Evolutionary conservation across 345 rosid genomes (phyloP).

Genomic region (Acer negundo): DNA sequence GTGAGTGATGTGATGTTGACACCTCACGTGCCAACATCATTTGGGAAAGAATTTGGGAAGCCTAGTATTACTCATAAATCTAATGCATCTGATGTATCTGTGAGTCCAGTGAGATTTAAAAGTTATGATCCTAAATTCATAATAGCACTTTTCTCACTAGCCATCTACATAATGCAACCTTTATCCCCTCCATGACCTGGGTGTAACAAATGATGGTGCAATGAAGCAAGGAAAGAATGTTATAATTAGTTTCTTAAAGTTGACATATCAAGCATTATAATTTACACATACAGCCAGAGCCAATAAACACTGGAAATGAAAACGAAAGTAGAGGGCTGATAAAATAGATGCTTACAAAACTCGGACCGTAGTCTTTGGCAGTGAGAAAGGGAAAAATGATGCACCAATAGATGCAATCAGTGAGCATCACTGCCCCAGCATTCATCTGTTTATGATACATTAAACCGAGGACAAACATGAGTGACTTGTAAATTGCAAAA

Average conservation of each 20-base stretch:
- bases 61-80: not conserved
- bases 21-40: no score
- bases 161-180: not conserved
- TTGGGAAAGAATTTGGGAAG: no score
- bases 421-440: slow-evolving; percentile 69
- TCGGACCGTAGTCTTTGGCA: slow-evolving; percentile 44
- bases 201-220: not conserved
- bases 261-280: not conserved
- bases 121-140: not conserved
- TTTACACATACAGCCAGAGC: not conserved
- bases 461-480: slow-evolving; percentile 5
- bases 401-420: slow-evolving; percentile 64
- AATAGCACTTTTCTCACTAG: not conserved
- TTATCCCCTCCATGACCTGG: not conserved
- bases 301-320: not conserved
- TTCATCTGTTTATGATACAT: slow-evolving; percentile 41
- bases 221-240: not conserved
- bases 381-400: slow-evolving; percentile 67
- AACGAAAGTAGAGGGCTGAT: not conserved
- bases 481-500: not conserved
- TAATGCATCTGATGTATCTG: not conserved
- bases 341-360: slow-evolving; percentile 48
- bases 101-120: not conserved
- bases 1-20: no score
- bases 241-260: not conserved